These are phyloP conservation scores for Nakazawaea wyomingensis DNA, from an alignment of 805 yeast genomes.

Conservation along the genomic window DNA sequence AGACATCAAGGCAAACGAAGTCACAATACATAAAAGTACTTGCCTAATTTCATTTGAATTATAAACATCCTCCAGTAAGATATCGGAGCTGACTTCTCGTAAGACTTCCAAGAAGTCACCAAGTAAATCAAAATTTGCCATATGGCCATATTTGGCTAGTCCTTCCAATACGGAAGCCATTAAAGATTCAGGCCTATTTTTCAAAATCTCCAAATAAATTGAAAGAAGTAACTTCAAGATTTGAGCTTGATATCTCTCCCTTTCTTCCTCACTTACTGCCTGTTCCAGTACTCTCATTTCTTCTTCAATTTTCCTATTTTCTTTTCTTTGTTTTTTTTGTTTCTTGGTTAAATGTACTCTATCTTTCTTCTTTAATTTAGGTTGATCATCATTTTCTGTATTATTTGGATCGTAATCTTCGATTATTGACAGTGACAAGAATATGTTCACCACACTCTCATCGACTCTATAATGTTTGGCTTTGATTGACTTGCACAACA, in stretches of 20 bases:
- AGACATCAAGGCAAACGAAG: constrained; percentile 81
- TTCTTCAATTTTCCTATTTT: constrained; percentile 79
- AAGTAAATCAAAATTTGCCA: constrained; percentile 86
- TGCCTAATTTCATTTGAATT: constrained; percentile 57
- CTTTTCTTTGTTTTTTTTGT: constrained; percentile 83
- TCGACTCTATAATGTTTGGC: constrained; percentile 76
- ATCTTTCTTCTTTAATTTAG: constrained; percentile 74
- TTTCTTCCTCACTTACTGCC: constrained; percentile 79
- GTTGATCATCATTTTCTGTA: constrained; percentile 38
- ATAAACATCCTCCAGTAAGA: constrained; percentile 35
- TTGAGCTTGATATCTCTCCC: constrained; percentile 82
- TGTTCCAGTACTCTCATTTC: constrained; percentile 86
- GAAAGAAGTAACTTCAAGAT: constrained; percentile 68
- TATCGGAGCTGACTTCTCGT: constrained; percentile 66
- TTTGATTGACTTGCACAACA: constrained; percentile 63
- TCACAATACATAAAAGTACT: constrained; percentile 73
- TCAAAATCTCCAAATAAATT: constrained; percentile 73
- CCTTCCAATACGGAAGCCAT: constrained; percentile 92
- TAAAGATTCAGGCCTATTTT: constrained; percentile 53
- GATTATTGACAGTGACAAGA: constrained; percentile 61
- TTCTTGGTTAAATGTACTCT: constrained; percentile 88
- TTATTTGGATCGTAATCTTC: constrained; percentile 71
- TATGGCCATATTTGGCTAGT: constrained; percentile 80
- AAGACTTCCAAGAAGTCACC: constrained; percentile 91
- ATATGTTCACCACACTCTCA: constrained; percentile 70